Conservation (phyloP, 2,329 filamentous ascomycete genomes). For the Huntiella omanensis region DNA sequence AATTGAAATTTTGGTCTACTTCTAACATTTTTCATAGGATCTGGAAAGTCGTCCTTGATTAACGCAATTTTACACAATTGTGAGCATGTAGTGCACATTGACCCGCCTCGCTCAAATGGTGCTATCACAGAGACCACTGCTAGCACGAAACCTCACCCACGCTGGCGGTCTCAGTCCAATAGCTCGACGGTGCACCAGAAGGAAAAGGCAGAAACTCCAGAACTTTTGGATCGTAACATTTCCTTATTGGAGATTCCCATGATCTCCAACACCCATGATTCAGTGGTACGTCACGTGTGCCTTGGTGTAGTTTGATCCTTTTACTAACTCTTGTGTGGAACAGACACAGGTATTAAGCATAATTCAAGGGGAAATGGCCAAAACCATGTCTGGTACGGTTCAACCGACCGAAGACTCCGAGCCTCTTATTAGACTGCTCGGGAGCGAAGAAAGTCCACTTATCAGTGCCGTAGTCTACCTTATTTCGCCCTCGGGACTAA, state of each 20-base stretch:
- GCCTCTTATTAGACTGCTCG: conserved; percentile 51
- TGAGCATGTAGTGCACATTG: conserved; percentile 85
- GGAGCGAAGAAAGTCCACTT: conserved; percentile 63
- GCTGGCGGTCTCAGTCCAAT: conserved; percentile 74
- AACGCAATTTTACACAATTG: conserved; percentile 73
- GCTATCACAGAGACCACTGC: conserved; percentile 51
- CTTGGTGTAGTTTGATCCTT: too few species aligned
- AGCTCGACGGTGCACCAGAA: conserved; percentile 27
- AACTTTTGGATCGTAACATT: conserved; percentile 73
- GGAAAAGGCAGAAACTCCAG: conserved; percentile 35
- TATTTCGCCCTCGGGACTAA: conserved; percentile 44
- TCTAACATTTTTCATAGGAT: conserved; percentile 29
- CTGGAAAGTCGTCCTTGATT: conserved; percentile 79
- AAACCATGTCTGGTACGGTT: too few species aligned
- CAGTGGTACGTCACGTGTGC: too few species aligned
- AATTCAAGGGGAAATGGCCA: too few species aligned
- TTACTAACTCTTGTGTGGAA: too few species aligned
- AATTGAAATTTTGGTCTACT: neutral
- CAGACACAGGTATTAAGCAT: too few species aligned
- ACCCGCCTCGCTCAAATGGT: conserved; percentile 31
- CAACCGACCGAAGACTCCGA: conserved; percentile 27
- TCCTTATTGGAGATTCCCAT: conserved; percentile 77
- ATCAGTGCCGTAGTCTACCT: conserved; percentile 78
- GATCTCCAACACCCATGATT: neutral
- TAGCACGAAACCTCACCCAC: conserved; percentile 67